These are phyloP conservation scores for Dactylis glomerata DNA, from an alignment of 176 grass and related monocot genomes.

Conservation along the genomic window DNA sequence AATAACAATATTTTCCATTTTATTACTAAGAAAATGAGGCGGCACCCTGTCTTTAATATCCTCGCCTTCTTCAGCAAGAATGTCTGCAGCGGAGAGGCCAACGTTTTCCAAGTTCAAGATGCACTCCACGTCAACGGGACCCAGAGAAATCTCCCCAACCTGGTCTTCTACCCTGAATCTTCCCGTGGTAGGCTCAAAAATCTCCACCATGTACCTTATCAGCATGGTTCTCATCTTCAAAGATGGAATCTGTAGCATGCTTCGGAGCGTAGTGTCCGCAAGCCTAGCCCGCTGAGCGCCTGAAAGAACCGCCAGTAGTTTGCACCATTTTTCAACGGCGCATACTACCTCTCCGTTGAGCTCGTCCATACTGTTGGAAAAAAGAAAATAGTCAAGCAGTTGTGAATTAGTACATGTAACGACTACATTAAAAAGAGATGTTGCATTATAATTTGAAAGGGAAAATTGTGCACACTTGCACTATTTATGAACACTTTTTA, in stretches of 20 bases:
- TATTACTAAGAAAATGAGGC: neutral
- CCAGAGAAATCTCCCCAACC: neutral
- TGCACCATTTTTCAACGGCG: neutral
- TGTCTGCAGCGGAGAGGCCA: neutral
- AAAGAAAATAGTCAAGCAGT: neutral
- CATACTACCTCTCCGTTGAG: too few species aligned
- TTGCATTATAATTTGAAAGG: too few species aligned
- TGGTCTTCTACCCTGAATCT: neutral
- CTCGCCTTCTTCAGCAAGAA: neutral
- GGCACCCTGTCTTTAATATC: neutral
- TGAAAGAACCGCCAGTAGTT: neutral
- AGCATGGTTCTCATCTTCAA: neutral
- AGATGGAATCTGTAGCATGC: neutral
- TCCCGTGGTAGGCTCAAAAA: neutral
- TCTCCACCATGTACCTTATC: neutral
- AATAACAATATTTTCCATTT: neutral
- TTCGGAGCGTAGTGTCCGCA: neutral
- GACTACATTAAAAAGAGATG: too few species aligned
- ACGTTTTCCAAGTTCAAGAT: neutral
- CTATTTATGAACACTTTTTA: too few species aligned
- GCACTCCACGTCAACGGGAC: neutral
- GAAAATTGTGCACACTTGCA: too few species aligned
- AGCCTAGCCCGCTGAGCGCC: neutral
- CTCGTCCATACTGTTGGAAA: too few species aligned
- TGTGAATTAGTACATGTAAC: too few species aligned